These are phyloP conservation scores for Kitagawia praeruptora DNA, from an alignment of 129 eudicot species.

Conservation along the genomic window DNA sequence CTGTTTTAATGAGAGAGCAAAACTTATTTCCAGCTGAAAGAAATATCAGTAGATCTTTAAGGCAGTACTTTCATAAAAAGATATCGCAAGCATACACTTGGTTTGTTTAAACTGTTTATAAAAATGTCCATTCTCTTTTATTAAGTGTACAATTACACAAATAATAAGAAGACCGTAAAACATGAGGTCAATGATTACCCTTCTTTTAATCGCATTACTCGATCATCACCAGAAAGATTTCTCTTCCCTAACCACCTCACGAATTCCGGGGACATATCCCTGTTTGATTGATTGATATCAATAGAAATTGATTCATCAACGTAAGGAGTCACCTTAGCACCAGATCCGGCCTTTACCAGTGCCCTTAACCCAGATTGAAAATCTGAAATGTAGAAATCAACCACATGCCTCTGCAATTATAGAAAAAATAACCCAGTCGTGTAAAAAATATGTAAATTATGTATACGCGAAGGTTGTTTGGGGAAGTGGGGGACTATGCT, in stretches of 20 bases:
- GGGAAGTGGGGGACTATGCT: background rate
- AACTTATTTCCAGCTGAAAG: background rate
- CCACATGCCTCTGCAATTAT: slow-evolving; percentile 47
- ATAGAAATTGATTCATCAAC: slow-evolving; percentile 55
- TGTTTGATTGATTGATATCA: slow-evolving; percentile 44
- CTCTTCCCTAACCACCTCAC: slow-evolving; percentile 48
- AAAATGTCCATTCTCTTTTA: background rate
- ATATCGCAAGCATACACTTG: background rate
- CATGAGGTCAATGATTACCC: slow-evolving; percentile 28
- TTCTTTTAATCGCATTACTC: slow-evolving; percentile 63
- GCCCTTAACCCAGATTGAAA: slow-evolving; percentile 67
- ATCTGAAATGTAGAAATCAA: slow-evolving; percentile 61
- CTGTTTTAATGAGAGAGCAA: background rate
- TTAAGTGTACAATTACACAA: background rate
- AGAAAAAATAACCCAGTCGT: background rate
- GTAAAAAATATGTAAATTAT: background rate
- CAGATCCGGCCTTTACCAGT: slow-evolving; percentile 53
- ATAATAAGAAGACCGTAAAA: background rate
- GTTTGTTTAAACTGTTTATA: background rate
- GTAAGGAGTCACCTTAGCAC: slow-evolving; percentile 60
- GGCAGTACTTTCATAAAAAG: background rate
- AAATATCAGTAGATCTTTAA: background rate
- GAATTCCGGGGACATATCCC: slow-evolving; percentile 52
- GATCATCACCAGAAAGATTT: slow-evolving; percentile 60
- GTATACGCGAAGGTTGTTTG: background rate